phyloP scores from a whole-genome alignment of 371 early-diverging fungal species.

The Mucor mucedo region DNA sequence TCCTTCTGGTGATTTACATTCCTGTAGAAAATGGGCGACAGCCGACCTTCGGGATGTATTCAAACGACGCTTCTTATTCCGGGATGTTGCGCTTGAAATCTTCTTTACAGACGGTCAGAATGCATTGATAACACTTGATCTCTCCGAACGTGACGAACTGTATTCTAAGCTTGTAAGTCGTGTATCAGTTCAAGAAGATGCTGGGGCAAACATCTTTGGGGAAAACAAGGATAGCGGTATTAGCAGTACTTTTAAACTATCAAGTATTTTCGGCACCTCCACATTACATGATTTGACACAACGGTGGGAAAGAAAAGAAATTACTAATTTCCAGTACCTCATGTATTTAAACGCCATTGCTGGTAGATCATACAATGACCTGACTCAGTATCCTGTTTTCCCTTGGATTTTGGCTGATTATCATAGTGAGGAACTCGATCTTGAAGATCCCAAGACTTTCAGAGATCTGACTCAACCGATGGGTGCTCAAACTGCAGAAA shows the following conservation, averaged over 20 bases:
- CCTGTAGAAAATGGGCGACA: conserved; percentile 67
- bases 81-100: conserved; percentile 80
- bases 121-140: conserved; percentile 69
- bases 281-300: conserved; percentile 70
- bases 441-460: conserved; percentile 71
- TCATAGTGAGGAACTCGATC: conserved; percentile 69
- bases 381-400: conserved; percentile 76
- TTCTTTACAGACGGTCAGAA: conserved; percentile 81
- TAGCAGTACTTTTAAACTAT: conserved; percentile 56
- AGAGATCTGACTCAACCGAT: conserved; percentile 87
- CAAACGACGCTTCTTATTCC: conserved; percentile 68
- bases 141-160: conserved; percentile 71
- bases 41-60: conserved; percentile 78
- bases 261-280: conserved; percentile 69
- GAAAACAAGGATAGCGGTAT: conserved; percentile 39
- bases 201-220: conserved; percentile 56
- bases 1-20: conserved; percentile 59
- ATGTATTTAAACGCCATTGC: conserved; percentile 89
- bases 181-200: conserved; percentile 49
- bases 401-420: conserved; percentile 82
- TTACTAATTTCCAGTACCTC: conserved; percentile 87
- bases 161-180: conserved; percentile 69
- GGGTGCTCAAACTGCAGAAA: conserved; percentile 79
- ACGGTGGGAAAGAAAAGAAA: conserved; percentile 78
- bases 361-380: conserved; percentile 73